Conservation (phyloP, 1,284 basidiomycete genomes). For the Vanrija pseudolonga region DNA sequence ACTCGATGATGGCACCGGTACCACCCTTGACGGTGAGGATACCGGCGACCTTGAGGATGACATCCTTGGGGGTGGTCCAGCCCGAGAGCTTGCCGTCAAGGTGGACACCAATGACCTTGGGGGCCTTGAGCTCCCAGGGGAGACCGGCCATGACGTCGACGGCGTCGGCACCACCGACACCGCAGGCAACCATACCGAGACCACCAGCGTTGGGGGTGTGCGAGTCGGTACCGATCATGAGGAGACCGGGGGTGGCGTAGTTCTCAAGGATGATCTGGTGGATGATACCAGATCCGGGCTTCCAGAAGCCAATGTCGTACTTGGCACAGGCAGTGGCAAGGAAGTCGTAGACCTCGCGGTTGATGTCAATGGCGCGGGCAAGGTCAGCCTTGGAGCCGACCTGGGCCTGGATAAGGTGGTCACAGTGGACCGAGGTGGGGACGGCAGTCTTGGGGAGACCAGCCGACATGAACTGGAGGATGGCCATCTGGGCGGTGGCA, state of each 20-base stretch:
- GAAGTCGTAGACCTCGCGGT: constrained; percentile 98
- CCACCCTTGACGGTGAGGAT: constrained; percentile 98
- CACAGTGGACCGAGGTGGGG: constrained; percentile 93
- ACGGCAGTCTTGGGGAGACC: constrained; percentile 97
- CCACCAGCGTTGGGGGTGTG: constrained; percentile 99
- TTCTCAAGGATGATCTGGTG: constrained; percentile 99
- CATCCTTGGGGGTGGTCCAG: constrained; percentile 98
- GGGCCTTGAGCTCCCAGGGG: constrained; percentile 99
- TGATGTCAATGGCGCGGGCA: constrained; percentile 70
- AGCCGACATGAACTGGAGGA: constrained; percentile 99
- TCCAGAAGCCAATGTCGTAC: constrained; percentile 89
- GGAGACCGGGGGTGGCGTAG: constrained; percentile 72
- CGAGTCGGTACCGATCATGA: constrained; percentile 70
- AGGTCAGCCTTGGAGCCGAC: constrained; percentile 43
- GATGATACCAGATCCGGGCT: constrained; percentile 82
- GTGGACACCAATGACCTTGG: constrained; percentile 97
- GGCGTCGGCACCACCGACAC: constrained; percentile 97
- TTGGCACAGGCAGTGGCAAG: constrained; percentile 90
- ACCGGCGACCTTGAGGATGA: constrained; percentile 95
- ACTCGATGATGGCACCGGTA: constrained; percentile 95
- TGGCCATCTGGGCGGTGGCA: constrained; percentile 97
- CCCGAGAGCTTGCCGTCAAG: constrained; percentile 91
- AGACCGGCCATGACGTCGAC: constrained; percentile 98
- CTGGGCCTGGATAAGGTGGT: constrained; percentile 89
- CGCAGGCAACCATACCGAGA: constrained; percentile 95